Evolutionary conservation across 2,329 filamentous ascomycete species (phyloP), one percentile per base, ranked within the genome.

Genomic region (Juglanconis sp.): DNA sequence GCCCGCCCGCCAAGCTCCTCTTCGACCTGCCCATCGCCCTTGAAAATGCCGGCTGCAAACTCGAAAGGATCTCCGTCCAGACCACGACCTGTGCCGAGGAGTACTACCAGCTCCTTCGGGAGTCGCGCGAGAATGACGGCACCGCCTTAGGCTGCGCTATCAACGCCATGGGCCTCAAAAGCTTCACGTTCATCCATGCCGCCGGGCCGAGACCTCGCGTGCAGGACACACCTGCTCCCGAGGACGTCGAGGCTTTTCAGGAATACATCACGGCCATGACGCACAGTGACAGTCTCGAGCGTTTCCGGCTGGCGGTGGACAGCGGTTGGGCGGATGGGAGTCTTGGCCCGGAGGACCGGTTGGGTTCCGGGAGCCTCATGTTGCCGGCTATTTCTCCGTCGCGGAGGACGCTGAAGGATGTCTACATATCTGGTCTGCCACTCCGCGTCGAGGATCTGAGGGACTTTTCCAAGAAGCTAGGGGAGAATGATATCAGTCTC

Each of bases 11-110:
- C 3, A 48, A 60, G 24, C n/a, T 60, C 3, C 30, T 59, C 4
- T 56, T 56, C 36, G n/a, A 8, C 31, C 49, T 62, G 15, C 60
- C 60, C 4, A 10, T 15, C 5, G 47, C 48, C 6, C 30, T 62
- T 0, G 35, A 56, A 2, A 30, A 50, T 9, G 48, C 40, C 6
- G 60, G 48, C 4, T 46, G 42, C 11, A 44, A 35, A 15, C 56
- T 62, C 6, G 53, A 62, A 30, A 60, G 57, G 36, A 53, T 62
- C 11, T 55, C 46, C 13, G 11, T 62, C 8, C 52, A 48, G 13
- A 62, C 56, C 4, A 53, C 24, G 3, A 49, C 56, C 17, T 34
- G 38, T 7, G 56, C 60, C 11, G 60, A 56, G 40, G 51, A 56
- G 2, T 62, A 62, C 6, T 59, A 55, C 31, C 47, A 31, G 2